Percentiles rank a stretch among this genome's conserved stretches.
Conservation (phyloP, 495 filamentous ascomycete species). For the Recurvomyces mirabilis region DNA sequence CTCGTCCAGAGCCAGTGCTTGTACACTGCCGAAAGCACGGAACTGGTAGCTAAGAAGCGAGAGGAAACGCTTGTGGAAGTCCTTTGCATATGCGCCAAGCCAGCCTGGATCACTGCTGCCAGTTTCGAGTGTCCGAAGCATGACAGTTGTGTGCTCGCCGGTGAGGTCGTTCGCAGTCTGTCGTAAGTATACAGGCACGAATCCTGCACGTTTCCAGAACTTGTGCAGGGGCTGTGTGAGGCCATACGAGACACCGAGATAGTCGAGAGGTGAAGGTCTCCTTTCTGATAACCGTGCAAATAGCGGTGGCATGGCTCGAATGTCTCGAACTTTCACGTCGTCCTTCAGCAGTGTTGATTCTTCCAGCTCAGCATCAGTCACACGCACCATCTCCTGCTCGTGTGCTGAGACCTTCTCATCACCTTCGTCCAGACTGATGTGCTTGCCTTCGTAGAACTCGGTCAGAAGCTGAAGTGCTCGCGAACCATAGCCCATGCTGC, state of each 20-base stretch:
- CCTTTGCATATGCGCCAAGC: slow-evolving; percentile 78
- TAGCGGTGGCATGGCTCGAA: slow-evolving; percentile 79
- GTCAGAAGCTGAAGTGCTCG: slow-evolving; percentile 73
- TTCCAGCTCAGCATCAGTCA: slow-evolving; percentile 75
- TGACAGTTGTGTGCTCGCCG: slow-evolving; percentile 95
- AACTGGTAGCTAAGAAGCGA: slow-evolving; percentile 85
- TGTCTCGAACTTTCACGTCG: slow-evolving; percentile 81
- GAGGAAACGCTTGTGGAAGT: slow-evolving; percentile 88
- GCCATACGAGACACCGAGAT: slow-evolving; percentile 89
- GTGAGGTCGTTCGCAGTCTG: slow-evolving; percentile 95
- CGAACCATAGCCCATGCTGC: slow-evolving; percentile 88
- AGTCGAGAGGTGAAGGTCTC: slow-evolving; percentile 71
- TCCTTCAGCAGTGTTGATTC: slow-evolving; percentile 71
- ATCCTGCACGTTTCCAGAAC: slow-evolving; percentile 88
- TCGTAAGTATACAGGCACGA: slow-evolving; percentile 82
- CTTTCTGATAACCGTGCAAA: slow-evolving; percentile 83
- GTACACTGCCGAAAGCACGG: slow-evolving; percentile 66
- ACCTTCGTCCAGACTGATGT: slow-evolving; percentile 54
- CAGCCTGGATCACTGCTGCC: slow-evolving; percentile 55
- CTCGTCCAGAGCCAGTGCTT: slow-evolving; percentile 81
- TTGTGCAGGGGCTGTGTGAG: slow-evolving; percentile 81
- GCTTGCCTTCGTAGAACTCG: slow-evolving; percentile 94
- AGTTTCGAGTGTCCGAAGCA: slow-evolving; percentile 63
- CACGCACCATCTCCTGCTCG: slow-evolving; percentile 56
- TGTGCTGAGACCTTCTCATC: slow-evolving; percentile 25